Evolutionary conservation across 352 stramenopile species (phyloP).

Genomic region (Phytophthora brassicae): DNA sequence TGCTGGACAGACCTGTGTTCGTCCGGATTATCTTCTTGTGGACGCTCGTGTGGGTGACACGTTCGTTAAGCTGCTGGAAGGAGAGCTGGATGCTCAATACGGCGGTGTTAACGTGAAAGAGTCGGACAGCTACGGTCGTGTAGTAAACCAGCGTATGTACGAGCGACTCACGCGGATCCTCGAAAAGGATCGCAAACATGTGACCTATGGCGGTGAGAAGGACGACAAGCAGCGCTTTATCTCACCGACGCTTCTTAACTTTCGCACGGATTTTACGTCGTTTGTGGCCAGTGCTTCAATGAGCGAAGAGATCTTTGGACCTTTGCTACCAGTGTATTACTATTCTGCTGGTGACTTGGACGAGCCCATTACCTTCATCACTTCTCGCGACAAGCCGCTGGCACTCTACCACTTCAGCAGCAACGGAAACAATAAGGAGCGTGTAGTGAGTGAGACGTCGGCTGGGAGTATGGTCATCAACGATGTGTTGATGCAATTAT

Average conservation of each 20-base stretch:
- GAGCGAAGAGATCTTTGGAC: slow-evolving; percentile 96
- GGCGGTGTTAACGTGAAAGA: slow-evolving; percentile 44
- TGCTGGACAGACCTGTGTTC: slow-evolving; percentile 93
- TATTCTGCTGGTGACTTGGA: slow-evolving; percentile 42
- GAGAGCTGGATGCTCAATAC: slow-evolving; percentile 49
- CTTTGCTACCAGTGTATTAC: slow-evolving; percentile 92
- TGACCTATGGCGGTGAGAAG: slow-evolving; percentile 58
- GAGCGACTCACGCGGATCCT: slow-evolving; percentile 41
- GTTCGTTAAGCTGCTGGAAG: slow-evolving; percentile 46
- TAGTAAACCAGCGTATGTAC: slow-evolving; percentile 80
- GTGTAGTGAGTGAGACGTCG: slow-evolving; percentile 49
- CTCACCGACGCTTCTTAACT: slow-evolving; percentile 86
- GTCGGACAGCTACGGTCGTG: slow-evolving; percentile 48
- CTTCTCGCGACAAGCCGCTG: slow-evolving; percentile 69
- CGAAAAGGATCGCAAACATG: slow-evolving; percentile 45
- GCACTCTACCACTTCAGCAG: slow-evolving; percentile 86
- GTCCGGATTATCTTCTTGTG: slow-evolving; percentile 92
- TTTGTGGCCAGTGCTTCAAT: slow-evolving; percentile 67
- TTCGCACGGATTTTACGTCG: slow-evolving; percentile 54
- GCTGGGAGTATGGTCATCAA: slow-evolving; percentile 75
- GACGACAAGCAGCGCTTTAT: slow-evolving; percentile 82
- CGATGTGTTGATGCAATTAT: slow-evolving; percentile 79
- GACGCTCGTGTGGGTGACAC: slow-evolving; percentile 77
- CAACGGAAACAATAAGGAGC: slow-evolving; percentile 39
- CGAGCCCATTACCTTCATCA: slow-evolving; percentile 41